Conservation (phyloP, 2,329 filamentous ascomycete genomes). For the Ophiognomonia clavigignenti-juglandacearum region DNA sequence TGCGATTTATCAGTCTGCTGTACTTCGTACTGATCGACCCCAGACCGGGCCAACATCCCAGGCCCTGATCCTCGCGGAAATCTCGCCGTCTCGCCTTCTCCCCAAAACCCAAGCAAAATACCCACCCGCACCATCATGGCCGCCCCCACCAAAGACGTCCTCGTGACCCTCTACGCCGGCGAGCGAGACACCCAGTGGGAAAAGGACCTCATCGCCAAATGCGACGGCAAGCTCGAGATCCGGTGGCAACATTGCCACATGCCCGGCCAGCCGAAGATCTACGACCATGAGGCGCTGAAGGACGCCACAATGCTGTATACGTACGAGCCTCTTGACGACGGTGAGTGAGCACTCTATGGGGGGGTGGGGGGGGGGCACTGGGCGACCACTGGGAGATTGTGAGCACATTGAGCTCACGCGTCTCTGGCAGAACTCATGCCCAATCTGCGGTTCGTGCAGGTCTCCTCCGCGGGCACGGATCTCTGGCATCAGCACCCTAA, state of each 20-base stretch:
- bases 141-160: neutral
- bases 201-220: neutral
- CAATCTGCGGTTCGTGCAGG: conserved; percentile 34
- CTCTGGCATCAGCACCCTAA: conserved; percentile 27
- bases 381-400: no score
- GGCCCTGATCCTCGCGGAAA: no score
- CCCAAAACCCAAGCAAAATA: neutral
- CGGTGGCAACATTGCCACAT: conserved; percentile 24
- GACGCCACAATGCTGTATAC: conserved; percentile 32
- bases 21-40: no score
- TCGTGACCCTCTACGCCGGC: conserved; percentile 3
- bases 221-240: conserved; percentile 23
- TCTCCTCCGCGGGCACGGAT: conserved; percentile 34
- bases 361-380: no score
- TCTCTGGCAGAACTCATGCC: conserved; percentile 22
- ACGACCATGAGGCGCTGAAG: conserved; percentile 26
- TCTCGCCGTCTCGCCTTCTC: neutral
- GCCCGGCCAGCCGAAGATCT: conserved; percentile 15
- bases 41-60: no score
- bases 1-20: no score
- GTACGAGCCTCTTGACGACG: conserved; percentile 24
- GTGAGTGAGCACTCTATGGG: no score
- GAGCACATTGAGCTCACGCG: no score
- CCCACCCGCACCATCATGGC: neutral
- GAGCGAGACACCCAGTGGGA: conserved; percentile 11